Evolutionary conservation across 2,329 filamentous ascomycete genomes (phyloP).

Genomic region (Fusarium drepaniforme): DNA sequence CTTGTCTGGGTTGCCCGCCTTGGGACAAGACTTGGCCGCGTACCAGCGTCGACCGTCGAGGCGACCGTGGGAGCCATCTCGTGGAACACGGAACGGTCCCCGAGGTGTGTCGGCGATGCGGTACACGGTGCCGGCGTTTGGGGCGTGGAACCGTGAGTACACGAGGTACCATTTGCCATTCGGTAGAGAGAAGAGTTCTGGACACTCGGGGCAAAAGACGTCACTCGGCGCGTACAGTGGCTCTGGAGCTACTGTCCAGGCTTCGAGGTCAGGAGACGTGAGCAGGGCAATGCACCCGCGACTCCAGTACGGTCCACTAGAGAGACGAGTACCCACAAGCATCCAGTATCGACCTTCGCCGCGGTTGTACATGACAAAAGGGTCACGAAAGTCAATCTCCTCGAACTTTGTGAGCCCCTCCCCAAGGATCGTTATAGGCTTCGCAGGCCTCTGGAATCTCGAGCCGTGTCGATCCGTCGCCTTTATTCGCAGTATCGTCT

Average conservation of each 20-base stretch:
- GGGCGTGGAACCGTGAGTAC: slow-evolving; percentile 50
- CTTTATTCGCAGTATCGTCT: slow-evolving; percentile 48
- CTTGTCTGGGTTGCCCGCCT: slow-evolving; percentile 43
- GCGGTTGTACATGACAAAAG: slow-evolving; percentile 50
- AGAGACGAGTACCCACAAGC: slow-evolving; percentile 51
- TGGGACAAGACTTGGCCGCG: slow-evolving; percentile 51
- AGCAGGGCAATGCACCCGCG: slow-evolving; percentile 52
- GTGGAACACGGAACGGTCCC: slow-evolving; percentile 51
- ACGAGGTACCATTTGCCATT: slow-evolving; percentile 53
- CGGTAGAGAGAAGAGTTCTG: slow-evolving; percentile 50
- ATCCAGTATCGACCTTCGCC: slow-evolving; percentile 50
- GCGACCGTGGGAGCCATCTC: slow-evolving; percentile 49
- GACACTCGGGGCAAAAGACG: slow-evolving; percentile 53
- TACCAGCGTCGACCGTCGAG: slow-evolving; percentile 53
- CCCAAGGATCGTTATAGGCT: slow-evolving; percentile 40
- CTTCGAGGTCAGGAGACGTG: slow-evolving; percentile 48
- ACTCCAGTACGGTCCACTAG: slow-evolving; percentile 49
- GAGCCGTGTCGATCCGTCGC: slow-evolving; percentile 44
- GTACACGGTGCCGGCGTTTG: slow-evolving; percentile 52
- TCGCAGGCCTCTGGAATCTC: slow-evolving; percentile 38
- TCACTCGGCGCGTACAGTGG: slow-evolving; percentile 51
- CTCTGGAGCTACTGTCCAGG: slow-evolving; percentile 47
- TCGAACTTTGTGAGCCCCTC: slow-evolving; percentile 43
- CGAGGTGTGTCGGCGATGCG: slow-evolving; percentile 49
- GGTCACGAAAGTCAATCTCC: slow-evolving; percentile 52